These are phyloP conservation scores for Phoma sp. DNA, from an alignment of 2,329 filamentous ascomycete genomes.

Conservation along the genomic window DNA sequence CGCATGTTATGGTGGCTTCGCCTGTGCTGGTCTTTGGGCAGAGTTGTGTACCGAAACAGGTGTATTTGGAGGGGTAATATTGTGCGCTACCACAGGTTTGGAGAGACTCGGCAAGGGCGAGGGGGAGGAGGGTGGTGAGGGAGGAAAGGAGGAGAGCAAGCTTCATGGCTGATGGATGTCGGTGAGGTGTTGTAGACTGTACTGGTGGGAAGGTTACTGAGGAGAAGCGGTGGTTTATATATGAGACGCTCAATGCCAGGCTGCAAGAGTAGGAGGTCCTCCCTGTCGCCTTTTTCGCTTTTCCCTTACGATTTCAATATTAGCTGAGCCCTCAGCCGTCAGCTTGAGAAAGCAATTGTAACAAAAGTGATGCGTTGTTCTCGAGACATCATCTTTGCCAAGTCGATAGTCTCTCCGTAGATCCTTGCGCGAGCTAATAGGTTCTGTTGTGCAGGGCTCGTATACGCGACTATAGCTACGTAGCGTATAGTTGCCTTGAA, in stretches of 20 bases:
- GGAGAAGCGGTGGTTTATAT: no score
- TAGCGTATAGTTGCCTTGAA: no score
- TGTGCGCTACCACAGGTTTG: slow-evolving; percentile 6
- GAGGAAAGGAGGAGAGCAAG: neutral
- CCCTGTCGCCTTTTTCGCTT: neutral
- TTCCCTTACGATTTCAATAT: neutral
- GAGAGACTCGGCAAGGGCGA: slow-evolving; percentile 7
- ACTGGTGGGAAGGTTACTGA: no score
- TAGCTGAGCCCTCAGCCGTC: neutral
- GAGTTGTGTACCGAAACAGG: slow-evolving; percentile 9
- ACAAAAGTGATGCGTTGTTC: no score
- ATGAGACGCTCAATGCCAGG: no score
- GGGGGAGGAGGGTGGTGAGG: slow-evolving; percentile 1
- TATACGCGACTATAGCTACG: neutral
- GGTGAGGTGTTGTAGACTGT: neutral
- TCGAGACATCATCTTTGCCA: neutral
- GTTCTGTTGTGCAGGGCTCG: neutral
- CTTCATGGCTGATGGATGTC: neutral
- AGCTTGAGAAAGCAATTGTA: no score
- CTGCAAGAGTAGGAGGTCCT: neutral
- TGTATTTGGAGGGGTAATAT: slow-evolving; percentile 16
- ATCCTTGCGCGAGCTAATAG: neutral
- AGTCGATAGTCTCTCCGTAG: neutral
- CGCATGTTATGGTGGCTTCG: slow-evolving; percentile 13
- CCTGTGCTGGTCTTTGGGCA: slow-evolving; percentile 10